Percentiles rank a stretch among this genome's conserved stretches.
phyloP scores from a whole-genome alignment of 2,329 filamentous ascomycete genomes.

The Sporothrix phasma region DNA sequence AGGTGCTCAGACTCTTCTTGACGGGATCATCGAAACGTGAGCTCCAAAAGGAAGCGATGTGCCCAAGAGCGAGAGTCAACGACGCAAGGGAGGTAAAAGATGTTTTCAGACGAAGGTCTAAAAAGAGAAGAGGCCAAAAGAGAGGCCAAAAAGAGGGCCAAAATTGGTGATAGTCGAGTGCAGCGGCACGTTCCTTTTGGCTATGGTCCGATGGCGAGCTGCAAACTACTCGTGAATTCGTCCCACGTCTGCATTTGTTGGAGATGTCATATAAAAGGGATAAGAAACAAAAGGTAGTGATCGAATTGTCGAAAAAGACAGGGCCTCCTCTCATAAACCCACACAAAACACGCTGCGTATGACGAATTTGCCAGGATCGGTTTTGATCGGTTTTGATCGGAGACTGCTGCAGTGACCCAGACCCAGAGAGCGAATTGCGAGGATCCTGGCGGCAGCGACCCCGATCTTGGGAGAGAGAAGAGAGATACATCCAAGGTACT shows the following conservation, averaged over 20 bases:
- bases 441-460: neutral
- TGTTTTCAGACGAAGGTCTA: neutral
- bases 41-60: neutral
- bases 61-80: neutral
- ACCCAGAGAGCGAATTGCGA: neutral
- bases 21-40: neutral
- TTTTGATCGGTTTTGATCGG: neutral
- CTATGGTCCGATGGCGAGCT: constrained; percentile 7
- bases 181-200: neutral
- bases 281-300: neutral
- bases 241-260: neutral
- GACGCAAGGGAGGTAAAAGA: too few relatives aligned
- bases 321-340: neutral
- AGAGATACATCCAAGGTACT: too few relatives aligned
- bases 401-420: too few relatives aligned
- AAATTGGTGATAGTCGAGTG: neutral
- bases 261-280: neutral
- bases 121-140: too few relatives aligned
- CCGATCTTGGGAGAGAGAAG: neutral
- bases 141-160: neutral
- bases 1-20: neutral
- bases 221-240: constrained; percentile 4
- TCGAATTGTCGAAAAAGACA: neutral
- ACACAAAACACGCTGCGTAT: neutral
- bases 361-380: too few relatives aligned